phyloP scores from a whole-genome alignment of 495 filamentous ascomycete species.

The Penicillium robsamsonii region DNA sequence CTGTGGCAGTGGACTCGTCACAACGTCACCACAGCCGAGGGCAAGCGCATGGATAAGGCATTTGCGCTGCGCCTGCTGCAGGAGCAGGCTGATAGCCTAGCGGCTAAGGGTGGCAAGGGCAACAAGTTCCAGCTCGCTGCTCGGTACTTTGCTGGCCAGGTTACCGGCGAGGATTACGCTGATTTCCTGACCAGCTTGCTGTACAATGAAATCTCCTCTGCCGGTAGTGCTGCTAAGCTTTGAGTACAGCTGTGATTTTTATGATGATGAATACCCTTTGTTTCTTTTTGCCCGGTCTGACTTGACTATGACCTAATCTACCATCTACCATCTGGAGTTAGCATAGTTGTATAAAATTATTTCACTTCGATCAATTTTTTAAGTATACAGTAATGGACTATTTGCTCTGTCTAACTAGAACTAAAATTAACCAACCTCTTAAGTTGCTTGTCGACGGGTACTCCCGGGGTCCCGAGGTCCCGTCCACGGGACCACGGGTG shows the following conservation, averaged over 20 bases:
- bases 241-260: conserved; percentile 38
- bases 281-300: conserved; percentile 3
- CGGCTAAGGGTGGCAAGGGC: conserved; percentile 74
- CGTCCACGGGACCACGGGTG: too few relatives aligned
- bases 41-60: conserved; percentile 88
- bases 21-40: conserved; percentile 80
- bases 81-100: conserved; percentile 79
- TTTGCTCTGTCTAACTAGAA: too few relatives aligned
- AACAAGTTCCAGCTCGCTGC: conserved; percentile 91
- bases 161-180: conserved; percentile 95
- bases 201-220: conserved; percentile 92
- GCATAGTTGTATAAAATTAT: conserved; percentile 25
- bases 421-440: too few relatives aligned
- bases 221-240: conserved; percentile 80
- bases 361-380: not conserved
- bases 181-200: conserved; percentile 95
- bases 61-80: conserved; percentile 83
- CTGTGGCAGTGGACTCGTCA: conserved; percentile 97
- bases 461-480: too few relatives aligned
- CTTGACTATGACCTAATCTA: not conserved
- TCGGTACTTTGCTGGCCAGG: conserved; percentile 87
- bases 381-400: too few relatives aligned
- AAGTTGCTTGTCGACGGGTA: too few relatives aligned
- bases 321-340: conserved; percentile 18
- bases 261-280: conserved; percentile 36